Evolutionary conservation across 352 stramenopile species (phyloP).

Genomic region (Globisporangium camurandrum): DNA sequence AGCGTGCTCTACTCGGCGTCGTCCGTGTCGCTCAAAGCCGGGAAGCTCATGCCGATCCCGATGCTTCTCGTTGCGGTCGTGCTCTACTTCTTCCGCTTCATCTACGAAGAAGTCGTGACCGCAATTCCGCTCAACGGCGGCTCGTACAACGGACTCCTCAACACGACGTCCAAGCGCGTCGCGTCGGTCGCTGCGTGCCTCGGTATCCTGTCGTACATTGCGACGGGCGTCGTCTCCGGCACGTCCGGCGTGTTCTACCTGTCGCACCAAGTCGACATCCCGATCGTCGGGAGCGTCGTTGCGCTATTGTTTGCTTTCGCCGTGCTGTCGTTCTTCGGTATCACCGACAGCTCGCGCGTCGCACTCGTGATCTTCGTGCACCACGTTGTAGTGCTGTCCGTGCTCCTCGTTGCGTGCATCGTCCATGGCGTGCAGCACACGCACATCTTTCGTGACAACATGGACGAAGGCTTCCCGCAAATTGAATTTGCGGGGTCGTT

Average conservation of each 20-base stretch:
- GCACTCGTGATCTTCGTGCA: constrained; percentile 89
- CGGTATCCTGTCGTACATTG: constrained; percentile 94
- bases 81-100: constrained; percentile 88
- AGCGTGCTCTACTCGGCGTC: constrained; percentile 89
- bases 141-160: constrained; percentile 95
- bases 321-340: constrained; percentile 86
- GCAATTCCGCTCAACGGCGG: constrained; percentile 93
- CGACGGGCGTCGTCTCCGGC: constrained; percentile 88
- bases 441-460: constrained; percentile 74
- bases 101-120: constrained; percentile 92
- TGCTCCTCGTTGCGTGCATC: constrained; percentile 73
- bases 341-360: constrained; percentile 89
- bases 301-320: constrained; percentile 90
- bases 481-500: constrained; percentile 82
- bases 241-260: constrained; percentile 86
- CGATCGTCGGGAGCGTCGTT: constrained; percentile 73
- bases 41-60: constrained; percentile 87
- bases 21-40: constrained; percentile 79
- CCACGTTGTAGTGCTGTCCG: constrained; percentile 79
- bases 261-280: constrained; percentile 62
- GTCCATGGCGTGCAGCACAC: constrained; percentile 80
- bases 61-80: constrained; percentile 86
- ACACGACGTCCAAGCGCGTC: constrained; percentile 92
- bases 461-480: constrained; percentile 77
- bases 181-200: constrained; percentile 91